These are phyloP conservation scores for Aristolochia californica DNA, from an alignment of 164 flowering plant genomes.

Conservation along the genomic window DNA sequence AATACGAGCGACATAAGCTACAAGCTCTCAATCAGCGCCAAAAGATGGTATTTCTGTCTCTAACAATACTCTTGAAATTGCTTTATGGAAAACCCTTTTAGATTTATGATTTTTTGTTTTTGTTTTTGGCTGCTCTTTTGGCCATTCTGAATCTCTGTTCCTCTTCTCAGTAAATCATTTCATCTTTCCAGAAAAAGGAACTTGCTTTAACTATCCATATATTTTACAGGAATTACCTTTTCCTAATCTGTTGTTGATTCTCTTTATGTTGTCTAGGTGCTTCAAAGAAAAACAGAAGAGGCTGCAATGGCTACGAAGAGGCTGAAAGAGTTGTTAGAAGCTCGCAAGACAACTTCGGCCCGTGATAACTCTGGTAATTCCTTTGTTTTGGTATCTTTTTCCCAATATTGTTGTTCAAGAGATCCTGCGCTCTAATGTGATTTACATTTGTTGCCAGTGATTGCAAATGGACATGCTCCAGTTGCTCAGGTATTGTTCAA, in stretches of 20 bases:
- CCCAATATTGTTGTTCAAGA: background rate
- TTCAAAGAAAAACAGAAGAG: constrained; percentile 97
- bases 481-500: constrained; percentile 60
- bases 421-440: constrained; percentile 4
- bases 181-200: too few species aligned
- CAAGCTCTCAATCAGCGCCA: constrained; percentile 96
- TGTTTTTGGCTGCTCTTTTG: too few species aligned
- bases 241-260: background rate
- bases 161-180: too few species aligned
- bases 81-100: too few species aligned
- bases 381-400: background rate
- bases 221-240: background rate
- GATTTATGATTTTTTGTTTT: too few species aligned
- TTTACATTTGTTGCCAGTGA: constrained; percentile 30
- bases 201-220: too few species aligned
- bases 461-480: constrained; percentile 51
- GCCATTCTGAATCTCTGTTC: too few species aligned
- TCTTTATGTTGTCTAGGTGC: constrained; percentile 40
- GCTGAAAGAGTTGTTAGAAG: constrained; percentile 88
- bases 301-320: constrained; percentile 99
- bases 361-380: constrained; percentile 69
- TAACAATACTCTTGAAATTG: too few species aligned
- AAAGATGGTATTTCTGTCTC: constrained; percentile 48
- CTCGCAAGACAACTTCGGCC: constrained; percentile 73
- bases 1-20: constrained; percentile 91